Percentiles rank a stretch among this genome's conserved stretches.
Evolutionary conservation across 2,329 filamentous ascomycete genomes (phyloP).

Genomic region (Aspergillus terreus): DNA sequence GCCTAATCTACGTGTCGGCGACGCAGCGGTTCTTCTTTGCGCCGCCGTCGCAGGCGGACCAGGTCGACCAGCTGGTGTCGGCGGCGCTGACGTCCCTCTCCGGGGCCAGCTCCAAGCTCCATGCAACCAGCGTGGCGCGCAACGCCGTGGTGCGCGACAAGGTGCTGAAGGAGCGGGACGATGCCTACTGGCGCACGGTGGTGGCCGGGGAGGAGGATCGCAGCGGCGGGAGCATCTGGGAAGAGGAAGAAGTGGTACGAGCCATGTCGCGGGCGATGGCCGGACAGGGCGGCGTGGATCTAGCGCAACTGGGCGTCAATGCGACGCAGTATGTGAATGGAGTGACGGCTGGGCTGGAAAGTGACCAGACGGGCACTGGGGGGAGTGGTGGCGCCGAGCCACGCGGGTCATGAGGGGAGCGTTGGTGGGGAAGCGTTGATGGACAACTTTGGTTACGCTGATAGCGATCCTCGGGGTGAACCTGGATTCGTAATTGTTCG

Average conservation of each 20-base stretch:
- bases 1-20: constrained; percentile 67
- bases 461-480: neutral
- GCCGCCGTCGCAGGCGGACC: constrained; percentile 59
- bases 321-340: constrained; percentile 43
- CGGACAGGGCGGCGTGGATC: constrained; percentile 51
- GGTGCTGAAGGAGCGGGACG: constrained; percentile 61
- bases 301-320: constrained; percentile 40
- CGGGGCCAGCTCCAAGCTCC: constrained; percentile 62
- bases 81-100: constrained; percentile 55
- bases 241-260: constrained; percentile 62
- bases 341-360: constrained; percentile 38
- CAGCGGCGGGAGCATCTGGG: constrained; percentile 57
- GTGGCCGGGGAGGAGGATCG: constrained; percentile 24
- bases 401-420: neutral
- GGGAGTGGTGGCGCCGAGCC: neutral
- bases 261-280: constrained; percentile 75
- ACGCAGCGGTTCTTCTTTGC: constrained; percentile 75
- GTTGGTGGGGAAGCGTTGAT: neutral
- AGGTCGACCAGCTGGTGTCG: constrained; percentile 55
- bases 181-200: constrained; percentile 67
- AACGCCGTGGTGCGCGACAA: constrained; percentile 77
- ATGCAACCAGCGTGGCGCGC: constrained; percentile 69
- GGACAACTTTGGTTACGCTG: neutral
- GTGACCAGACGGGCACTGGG: neutral
- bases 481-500: neutral